These are phyloP conservation scores for Mucor lusitanicus DNA, from an alignment of 371 early-diverging fungal genomes.

Conservation along the genomic window DNA sequence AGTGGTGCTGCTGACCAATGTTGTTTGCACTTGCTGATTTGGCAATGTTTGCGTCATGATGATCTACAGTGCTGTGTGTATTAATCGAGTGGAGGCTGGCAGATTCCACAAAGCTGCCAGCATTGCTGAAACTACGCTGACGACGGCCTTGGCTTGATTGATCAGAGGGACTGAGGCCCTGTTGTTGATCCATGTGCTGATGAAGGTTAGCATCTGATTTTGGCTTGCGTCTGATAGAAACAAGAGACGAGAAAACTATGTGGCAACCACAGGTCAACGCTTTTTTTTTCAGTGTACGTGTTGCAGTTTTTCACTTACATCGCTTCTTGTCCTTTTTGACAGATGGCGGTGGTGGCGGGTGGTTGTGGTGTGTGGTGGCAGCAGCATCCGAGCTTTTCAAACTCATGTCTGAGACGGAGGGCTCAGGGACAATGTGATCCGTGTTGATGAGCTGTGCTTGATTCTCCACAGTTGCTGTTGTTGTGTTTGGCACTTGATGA, in stretches of 20 bases:
- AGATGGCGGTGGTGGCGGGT: not conserved
- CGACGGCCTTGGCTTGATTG: not conserved
- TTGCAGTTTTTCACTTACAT: not conserved
- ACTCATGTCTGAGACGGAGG: constrained; percentile 20
- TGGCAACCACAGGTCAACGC: not conserved
- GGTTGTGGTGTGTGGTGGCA: not conserved
- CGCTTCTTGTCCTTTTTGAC: constrained; percentile 8
- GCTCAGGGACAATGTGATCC: constrained; percentile 17
- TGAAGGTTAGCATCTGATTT: constrained; percentile 9
- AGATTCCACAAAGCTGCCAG: constrained; percentile 17
- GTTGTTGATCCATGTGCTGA: not conserved
- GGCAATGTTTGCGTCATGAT: not conserved
- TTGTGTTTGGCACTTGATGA: not conserved
- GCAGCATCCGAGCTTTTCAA: constrained; percentile 7
- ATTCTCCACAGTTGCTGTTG: not conserved
- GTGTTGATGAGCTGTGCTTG: not conserved
- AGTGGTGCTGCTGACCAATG: too few species aligned
- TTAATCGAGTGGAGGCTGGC: constrained; percentile 6
- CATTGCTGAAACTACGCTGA: constrained; percentile 24
- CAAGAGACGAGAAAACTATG: constrained; percentile 31
- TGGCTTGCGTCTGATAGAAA: constrained; percentile 44
- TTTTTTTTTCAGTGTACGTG: too few species aligned
- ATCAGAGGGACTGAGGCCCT: not conserved
- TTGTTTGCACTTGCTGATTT: not conserved
- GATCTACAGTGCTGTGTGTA: not conserved